phyloP scores from a whole-genome alignment of 352 stramenopile genomes.

The Pilasporangium apinafurcum region DNA sequence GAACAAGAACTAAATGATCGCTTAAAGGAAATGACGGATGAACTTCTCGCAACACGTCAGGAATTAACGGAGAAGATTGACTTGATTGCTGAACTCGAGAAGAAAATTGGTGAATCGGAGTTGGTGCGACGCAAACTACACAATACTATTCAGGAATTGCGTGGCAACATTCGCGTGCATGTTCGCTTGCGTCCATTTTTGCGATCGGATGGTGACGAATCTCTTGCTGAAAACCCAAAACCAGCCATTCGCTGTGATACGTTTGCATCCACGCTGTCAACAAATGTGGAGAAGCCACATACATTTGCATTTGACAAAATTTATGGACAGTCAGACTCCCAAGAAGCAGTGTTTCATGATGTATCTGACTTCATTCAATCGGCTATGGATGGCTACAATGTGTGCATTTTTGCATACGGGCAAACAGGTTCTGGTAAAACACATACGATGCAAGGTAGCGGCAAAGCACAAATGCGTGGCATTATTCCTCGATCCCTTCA shows the following conservation, averaged over 20 bases:
- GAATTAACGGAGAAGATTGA: constrained; percentile 59
- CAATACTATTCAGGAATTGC: constrained; percentile 99
- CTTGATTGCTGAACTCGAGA: constrained; percentile 61
- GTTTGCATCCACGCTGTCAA: constrained; percentile 68
- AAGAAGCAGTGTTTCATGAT: constrained; percentile 95
- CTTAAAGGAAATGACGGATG: constrained; percentile 66
- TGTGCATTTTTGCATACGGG: constrained; percentile 99
- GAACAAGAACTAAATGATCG: constrained; percentile 38
- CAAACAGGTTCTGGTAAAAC: constrained; percentile 98
- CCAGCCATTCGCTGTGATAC: constrained; percentile 58
- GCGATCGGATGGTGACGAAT: constrained; percentile 71
- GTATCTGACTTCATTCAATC: constrained; percentile 87
- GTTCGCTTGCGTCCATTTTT: constrained; percentile 91
- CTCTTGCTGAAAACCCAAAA: constrained; percentile 27
- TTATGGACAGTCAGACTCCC: constrained; percentile 92
- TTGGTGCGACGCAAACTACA: constrained; percentile 92
- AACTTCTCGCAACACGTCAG: constrained; percentile 51
- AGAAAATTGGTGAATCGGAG: constrained; percentile 53
- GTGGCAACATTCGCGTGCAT: constrained; percentile 98
- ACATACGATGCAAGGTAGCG: constrained; percentile 98
- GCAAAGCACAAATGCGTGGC: constrained; percentile 92
- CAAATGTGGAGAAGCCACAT: constrained; percentile 61
- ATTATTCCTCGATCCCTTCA: constrained; percentile 98
- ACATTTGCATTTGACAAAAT: constrained; percentile 98
- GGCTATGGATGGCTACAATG: constrained; percentile 97